phyloP scores from a whole-genome alignment of 805 yeast species.

The Yamadazyma olivae region DNA sequence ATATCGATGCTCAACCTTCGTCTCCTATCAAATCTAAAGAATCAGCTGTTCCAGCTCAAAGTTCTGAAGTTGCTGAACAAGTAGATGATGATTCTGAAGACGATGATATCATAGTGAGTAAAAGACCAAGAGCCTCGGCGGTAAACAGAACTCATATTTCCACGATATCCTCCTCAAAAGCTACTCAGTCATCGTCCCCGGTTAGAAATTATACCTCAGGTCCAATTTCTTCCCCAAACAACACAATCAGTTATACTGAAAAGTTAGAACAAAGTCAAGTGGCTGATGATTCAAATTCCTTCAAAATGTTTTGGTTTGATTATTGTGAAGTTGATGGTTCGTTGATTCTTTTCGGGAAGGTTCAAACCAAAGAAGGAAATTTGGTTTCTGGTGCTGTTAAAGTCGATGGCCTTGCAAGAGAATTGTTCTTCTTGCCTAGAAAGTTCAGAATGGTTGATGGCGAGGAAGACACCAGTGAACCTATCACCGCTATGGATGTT shows the following conservation, averaged over 20 bases:
- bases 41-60: neutral
- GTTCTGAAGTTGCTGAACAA: conserved; percentile 7
- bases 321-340: conserved; percentile 72
- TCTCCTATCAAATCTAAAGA: conserved; percentile 32
- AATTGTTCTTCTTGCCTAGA: conserved; percentile 76
- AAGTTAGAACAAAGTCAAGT: conserved; percentile 27
- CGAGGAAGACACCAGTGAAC: conserved; percentile 33
- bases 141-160: conserved; percentile 25
- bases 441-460: conserved; percentile 40
- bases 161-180: conserved; percentile 39
- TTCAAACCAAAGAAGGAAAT: conserved; percentile 54
- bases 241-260: conserved; percentile 22
- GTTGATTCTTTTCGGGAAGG: conserved; percentile 78
- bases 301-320: conserved; percentile 89
- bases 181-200: conserved; percentile 23
- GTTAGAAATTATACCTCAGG: conserved; percentile 15
- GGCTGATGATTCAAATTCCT: conserved; percentile 21
- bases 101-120: conserved; percentile 54
- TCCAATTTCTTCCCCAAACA: conserved; percentile 6
- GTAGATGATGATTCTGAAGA: conserved; percentile 34
- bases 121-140: conserved; percentile 48
- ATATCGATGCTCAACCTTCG: conserved; percentile 27
- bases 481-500: conserved; percentile 59
- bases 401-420: conserved; percentile 64
- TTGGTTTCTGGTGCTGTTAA: conserved; percentile 76